A percentile compares a stretch with the other conserved stretches of the same genome.
Evolutionary conservation across 2,329 filamentous ascomycete genomes (phyloP).

Genomic region (Aspergillus caelatus): DNA sequence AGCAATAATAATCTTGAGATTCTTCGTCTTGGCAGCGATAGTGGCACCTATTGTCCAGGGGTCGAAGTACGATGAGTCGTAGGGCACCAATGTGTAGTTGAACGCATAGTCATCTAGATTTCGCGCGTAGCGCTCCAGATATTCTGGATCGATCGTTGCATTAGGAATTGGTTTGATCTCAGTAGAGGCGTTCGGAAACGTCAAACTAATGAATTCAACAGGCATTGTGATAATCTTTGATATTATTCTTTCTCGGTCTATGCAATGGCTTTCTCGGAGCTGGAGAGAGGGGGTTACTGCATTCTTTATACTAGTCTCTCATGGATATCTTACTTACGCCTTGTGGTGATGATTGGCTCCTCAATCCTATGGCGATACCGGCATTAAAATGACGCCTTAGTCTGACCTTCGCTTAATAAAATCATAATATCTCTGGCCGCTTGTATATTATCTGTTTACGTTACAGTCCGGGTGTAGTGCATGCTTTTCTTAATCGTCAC

Average conservation of each 20-base stretch:
- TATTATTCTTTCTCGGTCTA: too few relatives aligned
- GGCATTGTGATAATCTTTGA: conserved; percentile 22
- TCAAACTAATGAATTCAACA: conserved; percentile 62
- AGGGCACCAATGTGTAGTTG: conserved; percentile 65
- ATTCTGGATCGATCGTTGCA: conserved; percentile 58
- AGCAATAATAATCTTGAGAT: conserved; percentile 64
- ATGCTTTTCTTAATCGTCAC: not conserved
- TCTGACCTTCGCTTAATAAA: not conserved
- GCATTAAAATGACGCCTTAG: conserved; percentile 4
- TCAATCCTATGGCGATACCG: not conserved
- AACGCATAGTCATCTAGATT: conserved; percentile 62
- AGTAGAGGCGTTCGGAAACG: conserved; percentile 60
- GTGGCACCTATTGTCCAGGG: conserved; percentile 63
- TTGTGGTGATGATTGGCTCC: not conserved
- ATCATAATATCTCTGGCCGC: not conserved
- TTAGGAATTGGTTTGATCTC: conserved; percentile 58
- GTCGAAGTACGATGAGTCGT: conserved; percentile 59
- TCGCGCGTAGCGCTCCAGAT: conserved; percentile 59
- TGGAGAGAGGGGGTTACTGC: not conserved
- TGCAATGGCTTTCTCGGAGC: too few relatives aligned
- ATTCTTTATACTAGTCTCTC: not conserved
- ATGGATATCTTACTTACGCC: too few relatives aligned
- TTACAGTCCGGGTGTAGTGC: not conserved
- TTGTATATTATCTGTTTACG: not conserved
- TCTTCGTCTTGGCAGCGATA: conserved; percentile 59